These are phyloP conservation scores for Zygoascus flipseniorum DNA, from an alignment of 805 yeast species.

Conservation along the genomic window DNA sequence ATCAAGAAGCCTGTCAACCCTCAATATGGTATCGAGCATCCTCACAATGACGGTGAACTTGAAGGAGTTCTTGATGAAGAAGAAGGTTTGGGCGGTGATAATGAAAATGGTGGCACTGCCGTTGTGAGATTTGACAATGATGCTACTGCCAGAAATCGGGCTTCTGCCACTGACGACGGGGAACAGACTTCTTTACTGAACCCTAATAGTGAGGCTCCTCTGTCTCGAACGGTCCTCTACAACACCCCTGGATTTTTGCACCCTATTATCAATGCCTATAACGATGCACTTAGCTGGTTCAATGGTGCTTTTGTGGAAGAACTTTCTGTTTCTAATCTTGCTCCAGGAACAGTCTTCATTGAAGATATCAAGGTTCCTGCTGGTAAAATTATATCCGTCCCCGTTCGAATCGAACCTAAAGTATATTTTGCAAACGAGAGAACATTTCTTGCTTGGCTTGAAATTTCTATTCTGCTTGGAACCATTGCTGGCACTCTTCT, in stretches of 20 bases:
- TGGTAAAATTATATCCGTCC: conserved; percentile 84
- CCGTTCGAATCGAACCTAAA: conserved; percentile 95
- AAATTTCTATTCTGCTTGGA: conserved; percentile 78
- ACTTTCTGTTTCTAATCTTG: conserved; percentile 45
- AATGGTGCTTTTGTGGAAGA: conserved; percentile 32
- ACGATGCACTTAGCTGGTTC: conserved; percentile 15
- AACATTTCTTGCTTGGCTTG: conserved; percentile 88
- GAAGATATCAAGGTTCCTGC: conserved; percentile 62
- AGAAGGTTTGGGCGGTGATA: conserved; percentile 15
- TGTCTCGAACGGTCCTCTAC: neutral
- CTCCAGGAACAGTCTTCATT: conserved; percentile 57
- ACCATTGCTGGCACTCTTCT: conserved; percentile 83
- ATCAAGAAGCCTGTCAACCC: conserved; percentile 78
- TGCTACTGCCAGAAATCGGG: conserved; percentile 12
- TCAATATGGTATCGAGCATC: conserved; percentile 56
- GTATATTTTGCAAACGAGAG: conserved; percentile 98
- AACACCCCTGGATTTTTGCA: neutral
- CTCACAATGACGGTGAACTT: conserved; percentile 25
- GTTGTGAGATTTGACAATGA: conserved; percentile 15
- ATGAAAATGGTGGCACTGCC: conserved; percentile 3
- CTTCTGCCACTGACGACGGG: conserved; percentile 11
- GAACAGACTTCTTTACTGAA: neutral
- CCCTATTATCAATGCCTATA: conserved; percentile 4
- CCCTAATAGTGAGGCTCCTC: neutral
- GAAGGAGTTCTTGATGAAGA: conserved; percentile 22